These are phyloP conservation scores for Chrysanthemum lavandulifolium DNA, from an alignment of 129 eudicot species.

Conservation along the genomic window DNA sequence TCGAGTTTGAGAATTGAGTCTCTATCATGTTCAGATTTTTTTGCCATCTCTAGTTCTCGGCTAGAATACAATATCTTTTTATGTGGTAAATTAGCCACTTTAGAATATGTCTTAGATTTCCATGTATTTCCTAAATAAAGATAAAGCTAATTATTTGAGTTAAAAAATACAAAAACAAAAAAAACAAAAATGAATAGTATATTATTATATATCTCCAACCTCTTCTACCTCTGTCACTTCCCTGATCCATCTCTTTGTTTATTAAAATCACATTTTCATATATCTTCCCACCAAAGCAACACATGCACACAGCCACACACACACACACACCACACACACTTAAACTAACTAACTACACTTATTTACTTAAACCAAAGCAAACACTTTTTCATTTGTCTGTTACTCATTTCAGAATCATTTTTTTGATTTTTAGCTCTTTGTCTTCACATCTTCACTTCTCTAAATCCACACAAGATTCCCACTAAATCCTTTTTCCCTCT, in stretches of 20 bases:
- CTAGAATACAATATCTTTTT: too few relatives aligned
- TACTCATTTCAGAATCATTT: constrained; percentile 31
- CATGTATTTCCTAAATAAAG: too few relatives aligned
- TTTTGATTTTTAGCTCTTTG: constrained; percentile 38
- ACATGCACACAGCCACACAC: constrained; percentile 14
- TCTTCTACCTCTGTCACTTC: constrained; percentile 24
- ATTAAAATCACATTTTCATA: constrained; percentile 19
- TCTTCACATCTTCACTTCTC: constrained; percentile 36
- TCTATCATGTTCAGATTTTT: too few relatives aligned
- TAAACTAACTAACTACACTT: not conserved
- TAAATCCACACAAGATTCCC: constrained; percentile 28
- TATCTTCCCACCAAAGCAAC: constrained; percentile 39
- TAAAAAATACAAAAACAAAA: not conserved
- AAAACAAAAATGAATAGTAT: not conserved
- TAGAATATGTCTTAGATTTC: too few relatives aligned
- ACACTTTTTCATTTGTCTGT: constrained; percentile 29
- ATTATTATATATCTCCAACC: constrained; percentile 1
- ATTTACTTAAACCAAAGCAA: constrained; percentile 22
- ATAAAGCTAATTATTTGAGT: too few relatives aligned
- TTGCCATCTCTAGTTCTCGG: too few relatives aligned
- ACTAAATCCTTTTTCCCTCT: not conserved
- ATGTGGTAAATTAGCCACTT: too few relatives aligned
- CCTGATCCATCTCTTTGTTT: constrained; percentile 36
- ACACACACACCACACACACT: not conserved
- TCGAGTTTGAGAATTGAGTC: too few relatives aligned